Evolutionary conservation across 2,329 filamentous ascomycete genomes (phyloP), one percentile per base, ranked within the genome.

Genomic region (Hymenoscyphus linearis): DNA sequence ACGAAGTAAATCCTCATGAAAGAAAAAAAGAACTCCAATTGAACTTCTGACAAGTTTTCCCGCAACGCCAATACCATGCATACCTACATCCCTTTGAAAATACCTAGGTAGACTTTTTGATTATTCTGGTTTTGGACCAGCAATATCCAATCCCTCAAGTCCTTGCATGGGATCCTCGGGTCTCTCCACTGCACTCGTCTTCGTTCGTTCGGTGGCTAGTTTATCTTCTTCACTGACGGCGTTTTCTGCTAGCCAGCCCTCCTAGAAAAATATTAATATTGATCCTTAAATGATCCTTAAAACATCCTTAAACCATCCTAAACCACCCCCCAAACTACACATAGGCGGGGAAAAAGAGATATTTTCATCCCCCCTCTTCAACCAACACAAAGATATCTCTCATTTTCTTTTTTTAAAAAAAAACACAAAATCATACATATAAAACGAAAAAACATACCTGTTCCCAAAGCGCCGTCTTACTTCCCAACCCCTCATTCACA

Each of bases 401-500:
- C n/a, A n/a, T n/a, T n/a, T n/a, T n/a, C n/a, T n/a, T n/a, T n/a
- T n/a, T n/a, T n/a, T n/a, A 31, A 4, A 31, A 31, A 31, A 54
- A 13, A 31, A 60, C 16, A 16, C 53, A 55, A 58, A 27, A 59
- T n/a, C n/a, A 62, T 52, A 35, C 56, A 27, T 4, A n/a, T 56
- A 57, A 64, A 57, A n/a, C n/a, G n/a, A 35, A 34, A 18, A 10
- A 26, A 75, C 83, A 57, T 76, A 96, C 95, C 87, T 98, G 93
- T 75, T 97, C 91, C 96, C 95, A 99, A 55, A 99, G 82, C 34
- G 95, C 96, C 52, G 89, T 96, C 76, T 92, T 96, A 78, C 91
- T 96, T 26, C 93, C 93, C 52, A 99, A 75, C 0, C 93, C 92
- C 74, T 96, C 91, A 58, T 90, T 90, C 56, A 86, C 84, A 69